Base-by-base conservation (phyloP, 2,329 filamentous ascomycete genomes). In the Elsinoe fawcettii region DNA sequence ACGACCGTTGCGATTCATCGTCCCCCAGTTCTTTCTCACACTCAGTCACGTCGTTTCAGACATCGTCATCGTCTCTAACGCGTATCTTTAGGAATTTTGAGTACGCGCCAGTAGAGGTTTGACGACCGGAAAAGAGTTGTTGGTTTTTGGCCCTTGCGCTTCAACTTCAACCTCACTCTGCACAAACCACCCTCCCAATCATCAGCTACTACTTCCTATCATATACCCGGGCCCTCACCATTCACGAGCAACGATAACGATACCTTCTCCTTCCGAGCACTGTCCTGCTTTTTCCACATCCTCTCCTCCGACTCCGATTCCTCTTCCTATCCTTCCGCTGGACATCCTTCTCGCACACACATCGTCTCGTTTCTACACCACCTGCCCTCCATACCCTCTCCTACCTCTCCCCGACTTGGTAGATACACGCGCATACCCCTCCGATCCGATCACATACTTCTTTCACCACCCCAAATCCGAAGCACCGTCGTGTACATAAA, bases 401-500 rank as follows among this genome's bases (percentile, higher is more conserved):
- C 59, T 53, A 58, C 34, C 55, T 46, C 49, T 37, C 25, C 53
- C 16, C 36, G 43, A 32, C 34, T 55, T 49, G 58, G 44, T 58
- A 51, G 55, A 58, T 46, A 36, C 36, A 49, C 46, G 25, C 58
- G 54, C 49, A 53, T 36, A 57, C 55, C 37, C 51, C 54, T 49
- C 58, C 56, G 58, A 60, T 55, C 51, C 53, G 57, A 55, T 55
- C 53, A 57, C 25, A 37, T 51, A 43, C 51, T 37, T 56, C 12
- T 44, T 51, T 37, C 56, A 60, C 22, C 59, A 57, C 54, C 59
- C 55, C 46, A 37, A n/a, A 27, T 7, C 55, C 36, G 55, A 56
- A 54, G 56, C 57, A 39, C 51, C 55, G 53, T 58, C 59, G 54
- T 55, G 54, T 56, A 56, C 23, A 56, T 56, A 56, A 56, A n/a